A percentile compares a stretch with the other conserved stretches of the same genome.
phyloP scores from a whole-genome alignment of 2,329 filamentous ascomycete species.

The Fonsecaea pedrosoi region DNA sequence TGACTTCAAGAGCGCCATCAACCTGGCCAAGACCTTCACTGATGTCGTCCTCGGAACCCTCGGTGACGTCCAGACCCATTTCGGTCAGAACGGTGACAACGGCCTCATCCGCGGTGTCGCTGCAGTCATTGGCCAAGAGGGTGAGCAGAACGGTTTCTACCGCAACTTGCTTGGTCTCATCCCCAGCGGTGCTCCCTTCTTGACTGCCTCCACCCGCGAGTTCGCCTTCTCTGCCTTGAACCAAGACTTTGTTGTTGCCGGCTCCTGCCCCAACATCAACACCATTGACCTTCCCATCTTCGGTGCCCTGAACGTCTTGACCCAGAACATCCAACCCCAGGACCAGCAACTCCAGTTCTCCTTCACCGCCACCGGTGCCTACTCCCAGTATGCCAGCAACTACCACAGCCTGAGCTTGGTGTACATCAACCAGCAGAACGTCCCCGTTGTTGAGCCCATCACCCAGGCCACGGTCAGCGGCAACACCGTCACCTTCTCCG shows the following conservation, averaged over 20 bases:
- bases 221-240: conserved; percentile 71
- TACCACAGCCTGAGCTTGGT: conserved; percentile 46
- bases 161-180: conserved; percentile 63
- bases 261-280: conserved; percentile 60
- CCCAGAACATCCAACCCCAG: conserved; percentile 36
- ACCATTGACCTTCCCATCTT: conserved; percentile 58
- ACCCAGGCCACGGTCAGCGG: conserved; percentile 37
- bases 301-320: conserved; percentile 48
- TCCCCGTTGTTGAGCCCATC: conserved; percentile 46
- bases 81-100: conserved; percentile 62
- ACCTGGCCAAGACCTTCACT: conserved; percentile 70
- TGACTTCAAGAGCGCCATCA: conserved; percentile 64
- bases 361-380: conserved; percentile 42
- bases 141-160: conserved; percentile 75
- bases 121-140: conserved; percentile 74
- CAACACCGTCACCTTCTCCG: conserved; percentile 38
- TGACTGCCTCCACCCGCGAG: conserved; percentile 66
- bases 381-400: conserved; percentile 29
- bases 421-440: conserved; percentile 51
- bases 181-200: conserved; percentile 70
- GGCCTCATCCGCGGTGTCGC: conserved; percentile 64
- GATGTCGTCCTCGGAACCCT: conserved; percentile 72
- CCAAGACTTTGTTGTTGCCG: conserved; percentile 64
- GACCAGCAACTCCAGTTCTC: conserved; percentile 60
- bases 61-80: conserved; percentile 66